Base-by-base conservation (phyloP, 305 asterid genomes). In the Striga hermonthica region DNA sequence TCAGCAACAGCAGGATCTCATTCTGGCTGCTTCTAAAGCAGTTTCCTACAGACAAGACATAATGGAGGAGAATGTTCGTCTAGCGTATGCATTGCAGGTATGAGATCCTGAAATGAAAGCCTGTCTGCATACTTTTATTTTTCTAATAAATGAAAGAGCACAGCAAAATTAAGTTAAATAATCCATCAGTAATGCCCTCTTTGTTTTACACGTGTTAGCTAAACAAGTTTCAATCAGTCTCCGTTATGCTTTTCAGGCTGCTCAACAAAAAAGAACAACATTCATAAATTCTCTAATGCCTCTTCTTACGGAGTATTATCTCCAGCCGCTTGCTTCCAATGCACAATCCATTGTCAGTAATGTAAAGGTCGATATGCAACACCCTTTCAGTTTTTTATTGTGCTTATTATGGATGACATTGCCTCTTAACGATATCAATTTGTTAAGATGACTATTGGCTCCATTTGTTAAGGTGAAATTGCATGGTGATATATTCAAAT, bases 1-100 rank as follows among this genome's bases (percentile, higher is more conserved):
- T 81, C 97, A 90, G 80, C 99, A 94, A 82, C 97, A 94, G 57
- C 95, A 90, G 75, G 99, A 94, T 84, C 95, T 94, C 72, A 91
- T 88, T 79, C 91, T 83, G 82, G 97, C 99, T 79, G 96, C 97
- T 62, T 88, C 99, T 72, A 94, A 88, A 85, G 97, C 99, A 68
- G 83, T 88, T 69, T 90, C 99, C 60, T 94, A 94, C 74, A 85
- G 97, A 76, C 99, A 94, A 74, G 96, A 88, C 70, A 85, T 94
- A 68, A 86, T 94, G 87, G 99, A 94, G 81, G 97, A 90, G 79
- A 94, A 94, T 74, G 95, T 94, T 60, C 97, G 95, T 74, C 95
- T 94, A 67, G 85, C 95, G 40, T 94, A 90, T 84, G 90, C 96
- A 62, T 79, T 94, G 57, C 99, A 92, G 98, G 98, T 91, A 80